Base-by-base conservation (phyloP, 2,329 filamentous ascomycete genomes). In the Neonectria magnoliae region DNA sequence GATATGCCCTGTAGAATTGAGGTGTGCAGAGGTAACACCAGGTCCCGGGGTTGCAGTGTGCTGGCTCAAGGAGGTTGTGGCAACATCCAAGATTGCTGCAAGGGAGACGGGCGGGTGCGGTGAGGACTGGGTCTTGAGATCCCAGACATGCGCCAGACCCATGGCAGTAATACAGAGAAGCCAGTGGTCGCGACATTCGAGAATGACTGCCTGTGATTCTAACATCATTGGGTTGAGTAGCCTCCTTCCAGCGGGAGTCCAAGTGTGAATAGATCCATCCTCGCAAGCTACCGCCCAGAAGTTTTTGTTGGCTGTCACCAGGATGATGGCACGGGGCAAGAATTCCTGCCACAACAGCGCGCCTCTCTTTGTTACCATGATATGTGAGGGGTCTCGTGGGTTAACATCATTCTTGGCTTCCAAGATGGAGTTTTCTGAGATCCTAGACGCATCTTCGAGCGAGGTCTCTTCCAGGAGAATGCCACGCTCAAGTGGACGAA, bases 221-320 rank as follows among this genome's bases (percentile, higher is more conserved):
- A 98, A 82, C 6, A 98, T 87, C 68, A 98, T 85, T 5, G 94
- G 90, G 73, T 93, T 97, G 60, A 97, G 84, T 22, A 97, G 83
- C 57, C 97, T 88, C 66, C 97, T 89, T 13, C 96, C 96, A 14
- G 94, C 93, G 2, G 95, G 93, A 1, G 94, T 95, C 94, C 96
- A 99, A 9, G 93, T 87, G 75, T 97, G 93, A 8, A 99, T 78
- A 18, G 90, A 93, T 16, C 94, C 96, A 75, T 98, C 96, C 77
- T 99, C 96, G 74, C 94, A 98, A 10, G 92, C 94, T 16, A 91
- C 95, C 0, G 93, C 91, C 92, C 96, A 99, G 76, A 98, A 94
- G 70, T 92, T 90, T 72, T 91, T 90, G 77, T 94, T 98, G 2
- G 94, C 97, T 0, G 95, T 96, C 1, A 97, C 90, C 1, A 98